These are phyloP conservation scores for Fraxinus ornus DNA, from an alignment of 305 asterid species.

Conservation along the genomic window DNA sequence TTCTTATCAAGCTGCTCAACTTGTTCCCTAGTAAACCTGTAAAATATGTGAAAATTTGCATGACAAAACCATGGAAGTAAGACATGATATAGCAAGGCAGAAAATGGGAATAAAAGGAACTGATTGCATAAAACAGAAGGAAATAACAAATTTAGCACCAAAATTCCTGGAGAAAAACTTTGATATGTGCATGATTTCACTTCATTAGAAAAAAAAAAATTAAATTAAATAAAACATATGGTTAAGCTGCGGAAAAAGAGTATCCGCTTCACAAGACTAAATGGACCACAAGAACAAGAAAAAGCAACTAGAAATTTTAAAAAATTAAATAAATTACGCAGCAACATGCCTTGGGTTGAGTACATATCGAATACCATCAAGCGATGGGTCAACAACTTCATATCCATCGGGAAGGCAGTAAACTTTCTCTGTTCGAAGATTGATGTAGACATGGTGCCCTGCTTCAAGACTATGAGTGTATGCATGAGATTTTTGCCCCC, in stretches of 20 bases:
- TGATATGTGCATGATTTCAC: background rate
- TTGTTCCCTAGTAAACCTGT: slow-evolving; percentile 78
- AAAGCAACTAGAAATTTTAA: background rate
- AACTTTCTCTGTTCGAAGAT: slow-evolving; percentile 89
- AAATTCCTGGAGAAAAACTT: background rate
- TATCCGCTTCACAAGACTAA: no score
- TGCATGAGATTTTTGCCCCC: slow-evolving; percentile 92
- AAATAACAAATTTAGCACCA: background rate
- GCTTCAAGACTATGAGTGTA: slow-evolving; percentile 97
- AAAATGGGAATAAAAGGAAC: background rate
- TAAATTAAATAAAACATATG: no score
- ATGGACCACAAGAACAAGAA: background rate
- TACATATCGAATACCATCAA: slow-evolving; percentile 89
- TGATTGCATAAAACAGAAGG: background rate
- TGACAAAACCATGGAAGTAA: background rate
- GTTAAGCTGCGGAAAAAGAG: no score
- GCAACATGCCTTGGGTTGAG: slow-evolving; percentile 76
- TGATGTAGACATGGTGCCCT: slow-evolving; percentile 88
- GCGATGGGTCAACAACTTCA: slow-evolving; percentile 83
- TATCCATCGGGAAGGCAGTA: slow-evolving; percentile 99
- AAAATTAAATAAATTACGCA: background rate
- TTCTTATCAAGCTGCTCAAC: slow-evolving; percentile 71
- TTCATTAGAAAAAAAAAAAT: background rate
- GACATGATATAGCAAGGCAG: slow-evolving; percentile 12
- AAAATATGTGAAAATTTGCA: slow-evolving; percentile 8